phyloP scores from a whole-genome alignment of 2,329 filamentous ascomycete genomes.

The Ambrosiella cleistominuta region DNA sequence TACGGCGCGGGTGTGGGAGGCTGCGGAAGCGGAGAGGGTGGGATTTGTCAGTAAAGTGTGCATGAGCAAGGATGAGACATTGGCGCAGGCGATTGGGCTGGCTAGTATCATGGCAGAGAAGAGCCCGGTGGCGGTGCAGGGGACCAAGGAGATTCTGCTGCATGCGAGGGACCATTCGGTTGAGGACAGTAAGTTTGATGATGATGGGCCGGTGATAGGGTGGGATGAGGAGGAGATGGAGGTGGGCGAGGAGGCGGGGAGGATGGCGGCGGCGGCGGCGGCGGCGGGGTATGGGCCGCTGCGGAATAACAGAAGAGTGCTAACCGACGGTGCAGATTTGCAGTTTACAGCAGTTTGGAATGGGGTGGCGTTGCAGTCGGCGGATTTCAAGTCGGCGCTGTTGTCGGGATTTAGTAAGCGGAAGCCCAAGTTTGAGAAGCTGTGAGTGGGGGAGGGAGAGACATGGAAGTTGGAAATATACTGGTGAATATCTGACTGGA shows the following conservation, averaged over 20 bases:
- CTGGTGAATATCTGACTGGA: not conserved
- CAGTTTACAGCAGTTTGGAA: conserved; percentile 84
- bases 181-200: conserved; percentile 47
- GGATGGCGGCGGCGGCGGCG: no score
- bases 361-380: conserved; percentile 60
- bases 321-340: conserved; percentile 31
- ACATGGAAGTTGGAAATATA: not conserved
- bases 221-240: not conserved
- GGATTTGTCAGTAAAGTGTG: conserved; percentile 54
- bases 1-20: conserved; percentile 50
- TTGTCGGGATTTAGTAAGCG: conserved; percentile 60
- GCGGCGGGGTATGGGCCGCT: no score
- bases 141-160: conserved; percentile 75
- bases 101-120: conserved; percentile 54
- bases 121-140: conserved; percentile 73
- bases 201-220: not conserved
- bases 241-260: no score
- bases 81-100: conserved; percentile 44
- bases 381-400: conserved; percentile 58
- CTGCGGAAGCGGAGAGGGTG: conserved; percentile 49
- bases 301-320: not conserved
- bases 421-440: conserved; percentile 68
- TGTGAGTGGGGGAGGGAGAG: conserved; percentile 31
- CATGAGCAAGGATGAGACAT: conserved; percentile 42
- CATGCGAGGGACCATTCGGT: conserved; percentile 63